Conservation (phyloP, 345 rosid genomes). For the Litchi chinensis region DNA sequence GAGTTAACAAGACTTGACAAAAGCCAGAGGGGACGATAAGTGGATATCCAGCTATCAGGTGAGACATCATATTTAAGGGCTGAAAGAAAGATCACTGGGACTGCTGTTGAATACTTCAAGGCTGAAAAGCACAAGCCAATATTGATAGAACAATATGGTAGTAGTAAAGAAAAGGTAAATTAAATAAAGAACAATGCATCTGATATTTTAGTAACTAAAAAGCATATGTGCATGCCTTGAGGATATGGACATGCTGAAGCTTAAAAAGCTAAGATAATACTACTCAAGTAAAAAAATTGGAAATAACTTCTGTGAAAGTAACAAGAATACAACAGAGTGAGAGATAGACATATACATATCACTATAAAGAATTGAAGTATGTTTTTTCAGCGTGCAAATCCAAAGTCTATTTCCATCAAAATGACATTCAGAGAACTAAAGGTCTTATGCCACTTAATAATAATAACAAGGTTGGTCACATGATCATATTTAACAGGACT, state of each 20-base stretch:
- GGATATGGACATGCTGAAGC: neutral
- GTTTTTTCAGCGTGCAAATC: neutral
- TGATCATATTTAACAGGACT: neutral
- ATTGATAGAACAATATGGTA: constrained; percentile 19
- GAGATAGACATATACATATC: neutral
- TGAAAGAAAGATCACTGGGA: constrained; percentile 94
- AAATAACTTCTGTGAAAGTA: neutral
- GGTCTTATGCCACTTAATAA: neutral
- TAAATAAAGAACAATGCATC: neutral
- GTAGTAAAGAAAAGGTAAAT: constrained; percentile 11
- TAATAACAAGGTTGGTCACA: neutral
- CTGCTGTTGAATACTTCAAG: constrained; percentile 91
- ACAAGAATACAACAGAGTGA: neutral
- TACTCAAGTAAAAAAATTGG: neutral
- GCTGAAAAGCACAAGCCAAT: constrained; percentile 61
- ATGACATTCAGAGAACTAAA: neutral
- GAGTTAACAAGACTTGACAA: constrained; percentile 87
- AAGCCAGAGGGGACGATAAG: constrained; percentile 95
- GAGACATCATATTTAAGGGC: constrained; percentile 91
- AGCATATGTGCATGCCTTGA: neutral
- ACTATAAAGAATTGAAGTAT: neutral
- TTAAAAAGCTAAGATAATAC: constrained; percentile 4
- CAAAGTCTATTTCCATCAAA: neutral
- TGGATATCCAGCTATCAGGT: constrained; percentile 74
- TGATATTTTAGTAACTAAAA: neutral